Evolutionary conservation across 2,329 filamentous ascomycete species (phyloP).

Genomic region (Pyricularia pennisetigena): DNA sequence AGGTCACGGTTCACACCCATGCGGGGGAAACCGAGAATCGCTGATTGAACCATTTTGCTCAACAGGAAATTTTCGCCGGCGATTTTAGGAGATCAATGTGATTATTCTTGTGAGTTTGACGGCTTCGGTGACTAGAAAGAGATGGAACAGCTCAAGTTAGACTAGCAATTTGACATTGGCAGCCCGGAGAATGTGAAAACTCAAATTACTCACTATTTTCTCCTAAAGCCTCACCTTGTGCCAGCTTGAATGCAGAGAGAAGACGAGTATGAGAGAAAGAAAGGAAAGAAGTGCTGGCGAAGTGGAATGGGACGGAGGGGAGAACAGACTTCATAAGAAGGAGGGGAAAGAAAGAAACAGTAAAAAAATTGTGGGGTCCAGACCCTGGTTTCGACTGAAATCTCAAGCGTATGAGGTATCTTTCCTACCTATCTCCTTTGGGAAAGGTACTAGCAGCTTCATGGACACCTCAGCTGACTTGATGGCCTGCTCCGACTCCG

Average conservation of each 20-base stretch:
- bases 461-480: background rate
- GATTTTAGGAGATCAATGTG: background rate
- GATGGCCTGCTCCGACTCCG: background rate
- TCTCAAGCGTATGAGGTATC: background rate
- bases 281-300: background rate
- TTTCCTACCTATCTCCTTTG: background rate
- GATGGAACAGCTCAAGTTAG: background rate
- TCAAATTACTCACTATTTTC: background rate
- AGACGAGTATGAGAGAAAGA: background rate
- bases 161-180: background rate
- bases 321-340: constrained; percentile 6
- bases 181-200: background rate
- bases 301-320: constrained; percentile 6
- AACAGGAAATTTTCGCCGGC: constrained; percentile 7
- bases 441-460: background rate
- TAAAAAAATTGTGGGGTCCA: constrained; percentile 3
- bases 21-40: constrained; percentile 96
- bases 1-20: constrained; percentile 98
- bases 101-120: background rate
- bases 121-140: background rate
- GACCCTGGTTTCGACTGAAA: background rate
- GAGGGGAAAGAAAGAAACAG: background rate
- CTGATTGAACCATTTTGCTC: constrained; percentile 52
- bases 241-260: background rate
- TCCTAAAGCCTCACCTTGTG: background rate